A percentile compares a stretch with the other conserved stretches of the same genome.
Conservation (phyloP, 441 rosid genomes). For the Aquilaria agallochum region DNA sequence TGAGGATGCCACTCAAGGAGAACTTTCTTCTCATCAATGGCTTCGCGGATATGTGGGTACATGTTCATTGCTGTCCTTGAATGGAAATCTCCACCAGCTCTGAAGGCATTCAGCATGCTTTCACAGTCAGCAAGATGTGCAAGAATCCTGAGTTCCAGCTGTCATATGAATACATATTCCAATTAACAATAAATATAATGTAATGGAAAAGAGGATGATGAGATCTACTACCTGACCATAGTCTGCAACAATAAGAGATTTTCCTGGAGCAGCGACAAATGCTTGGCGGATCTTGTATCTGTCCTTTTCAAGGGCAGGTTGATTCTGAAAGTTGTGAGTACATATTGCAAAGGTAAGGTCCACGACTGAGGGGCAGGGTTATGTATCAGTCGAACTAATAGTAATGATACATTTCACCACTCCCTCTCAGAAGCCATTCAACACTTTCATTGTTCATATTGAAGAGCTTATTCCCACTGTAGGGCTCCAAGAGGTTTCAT, state of each 20-base stretch:
- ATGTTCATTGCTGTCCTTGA: constrained; percentile 99
- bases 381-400: too few relatives aligned
- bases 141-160: constrained; percentile 98
- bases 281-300: constrained; percentile 98
- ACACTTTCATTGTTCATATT: too few relatives aligned
- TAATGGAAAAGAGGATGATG: constrained; percentile 13
- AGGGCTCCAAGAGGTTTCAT: too few relatives aligned
- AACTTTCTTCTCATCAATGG: constrained; percentile 67
- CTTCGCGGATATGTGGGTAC: constrained; percentile 88
- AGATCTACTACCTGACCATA: constrained; percentile 80
- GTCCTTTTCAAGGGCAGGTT: constrained; percentile 98
- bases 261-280: constrained; percentile 89
- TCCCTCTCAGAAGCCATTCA: too few relatives aligned
- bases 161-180: constrained; percentile 31
- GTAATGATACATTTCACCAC: too few relatives aligned
- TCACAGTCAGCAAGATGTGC: constrained; percentile 93
- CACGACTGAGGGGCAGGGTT: too few relatives aligned
- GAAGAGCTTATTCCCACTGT: too few relatives aligned
- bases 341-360: too few relatives aligned
- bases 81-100: constrained; percentile 98
- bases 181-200: constrained; percentile 26
- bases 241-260: constrained; percentile 95
- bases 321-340: constrained; percentile 47
- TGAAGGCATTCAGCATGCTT: constrained; percentile 96
- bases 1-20: constrained; percentile 95